Percentiles rank a stretch among this genome's conserved stretches.
Evolutionary conservation across 140 eudicot genomes (phyloP).

Genomic region (Ambrosia hybrid): DNA sequence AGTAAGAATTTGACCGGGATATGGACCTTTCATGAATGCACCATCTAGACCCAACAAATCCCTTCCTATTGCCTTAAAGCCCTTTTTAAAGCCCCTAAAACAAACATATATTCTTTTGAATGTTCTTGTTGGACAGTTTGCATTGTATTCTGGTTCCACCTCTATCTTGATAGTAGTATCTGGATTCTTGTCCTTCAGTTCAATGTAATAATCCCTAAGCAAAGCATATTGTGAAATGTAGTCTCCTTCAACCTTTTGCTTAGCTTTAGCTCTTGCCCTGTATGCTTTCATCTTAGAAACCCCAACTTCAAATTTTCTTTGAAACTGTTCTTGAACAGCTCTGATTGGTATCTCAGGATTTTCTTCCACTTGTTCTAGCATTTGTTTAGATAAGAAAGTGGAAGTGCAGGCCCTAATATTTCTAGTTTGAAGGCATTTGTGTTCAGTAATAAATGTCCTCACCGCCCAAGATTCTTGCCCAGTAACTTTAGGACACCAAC

Average conservation of each 20-base stretch:
- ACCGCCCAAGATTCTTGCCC: not conserved
- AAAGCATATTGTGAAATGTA: not conserved
- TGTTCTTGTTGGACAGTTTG: not conserved
- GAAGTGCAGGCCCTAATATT: not conserved
- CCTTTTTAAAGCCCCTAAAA: not conserved
- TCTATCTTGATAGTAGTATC: not conserved
- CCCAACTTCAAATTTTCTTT: not conserved
- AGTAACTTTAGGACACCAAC: not conserved
- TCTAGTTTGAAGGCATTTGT: not conserved
- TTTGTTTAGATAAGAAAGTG: not conserved
- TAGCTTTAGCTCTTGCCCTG: not conserved
- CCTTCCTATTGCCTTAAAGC: not conserved
- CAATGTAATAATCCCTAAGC: not conserved
- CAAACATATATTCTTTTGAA: not conserved
- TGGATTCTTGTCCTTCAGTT: not conserved
- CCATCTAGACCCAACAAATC: not conserved
- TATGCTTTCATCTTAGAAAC: not conserved
- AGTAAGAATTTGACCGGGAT: not conserved
- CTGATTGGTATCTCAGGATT: not conserved
- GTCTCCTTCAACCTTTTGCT: not conserved
- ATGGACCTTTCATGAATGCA: not conserved
- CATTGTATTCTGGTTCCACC: not conserved
- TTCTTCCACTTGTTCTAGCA: not conserved
- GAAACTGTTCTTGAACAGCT: not conserved
- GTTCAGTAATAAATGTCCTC: not conserved